Percentiles rank a stretch among this genome's conserved stretches.
Evolutionary conservation across 2,329 filamentous ascomycete genomes (phyloP).

Genomic region (Verticillium longisporum): DNA sequence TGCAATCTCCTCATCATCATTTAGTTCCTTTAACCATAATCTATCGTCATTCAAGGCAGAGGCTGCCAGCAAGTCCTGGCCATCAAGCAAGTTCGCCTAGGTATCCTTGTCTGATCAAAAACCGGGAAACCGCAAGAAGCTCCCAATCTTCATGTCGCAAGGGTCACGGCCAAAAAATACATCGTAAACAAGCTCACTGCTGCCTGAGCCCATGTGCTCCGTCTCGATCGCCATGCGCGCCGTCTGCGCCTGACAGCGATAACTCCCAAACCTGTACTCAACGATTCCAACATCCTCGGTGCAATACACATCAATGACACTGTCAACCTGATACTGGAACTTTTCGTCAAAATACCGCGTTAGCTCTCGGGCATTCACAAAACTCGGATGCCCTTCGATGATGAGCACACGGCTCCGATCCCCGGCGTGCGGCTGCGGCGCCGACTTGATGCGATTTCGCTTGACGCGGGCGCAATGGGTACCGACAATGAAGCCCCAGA

Average conservation of each 20-base stretch:
- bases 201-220: slow-evolving; percentile 1
- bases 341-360: slow-evolving; percentile 30
- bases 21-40: too few species aligned
- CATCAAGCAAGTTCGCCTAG: too few species aligned
- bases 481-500: slow-evolving; percentile 26
- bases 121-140: too few species aligned
- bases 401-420: slow-evolving; percentile 40
- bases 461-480: slow-evolving; percentile 28
- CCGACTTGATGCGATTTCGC: slow-evolving; percentile 42
- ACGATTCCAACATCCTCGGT: slow-evolving; percentile 22
- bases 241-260: slow-evolving; percentile 45
- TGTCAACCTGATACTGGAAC: slow-evolving; percentile 42
- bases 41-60: too few species aligned
- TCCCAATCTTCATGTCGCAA: background rate
- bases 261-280: slow-evolving; percentile 49
- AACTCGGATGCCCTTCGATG: slow-evolving; percentile 33
- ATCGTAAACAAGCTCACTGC: slow-evolving; percentile 13
- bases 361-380: slow-evolving; percentile 37
- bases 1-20: too few species aligned
- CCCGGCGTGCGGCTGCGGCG: slow-evolving; percentile 15
- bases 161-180: slow-evolving; percentile 7
- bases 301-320: slow-evolving; percentile 23
- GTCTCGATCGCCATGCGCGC: slow-evolving; percentile 23
- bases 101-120: too few species aligned
- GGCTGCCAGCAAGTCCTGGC: too few species aligned